Base-by-base conservation (phyloP, 2,329 filamentous ascomycete genomes). In the Harringtonia lauricola region DNA sequence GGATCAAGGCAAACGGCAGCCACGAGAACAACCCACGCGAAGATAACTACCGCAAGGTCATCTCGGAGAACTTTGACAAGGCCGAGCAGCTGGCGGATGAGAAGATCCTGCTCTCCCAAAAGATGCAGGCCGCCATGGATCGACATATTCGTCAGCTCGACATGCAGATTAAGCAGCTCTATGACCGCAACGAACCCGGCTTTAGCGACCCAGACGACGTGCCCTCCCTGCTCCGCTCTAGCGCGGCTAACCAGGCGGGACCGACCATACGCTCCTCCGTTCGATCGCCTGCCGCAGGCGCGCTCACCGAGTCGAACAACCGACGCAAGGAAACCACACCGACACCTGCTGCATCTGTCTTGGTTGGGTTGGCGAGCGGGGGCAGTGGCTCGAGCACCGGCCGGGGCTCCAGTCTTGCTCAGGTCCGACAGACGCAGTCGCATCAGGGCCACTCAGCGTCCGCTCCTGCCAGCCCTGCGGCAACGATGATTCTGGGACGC, bases 21-120 rank as follows among this genome's bases (percentile, higher is more conserved):
- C 77, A 86, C 54, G 71, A 79, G 41, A 68, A 72, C 28, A 86
- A 90, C 54, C 83, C 85, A 0, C 85, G 86, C 55, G 86, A 94
- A 63, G 79, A 83, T 13, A 61, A 70, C 14, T 73, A 85, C 55
- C 73, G 76, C 42, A 74, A 77, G 39, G 72, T 74, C 42, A 82
- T 90, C 52, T 64, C 70, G 43, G 78, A 85, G 48, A 80, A 79
- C 55, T 90, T 74, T 55, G 72, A 74, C 48, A 75, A 73, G 51
- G 82, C 82, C 42, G 79, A 88, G 49, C 69, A 78, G 47, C 65
- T 92, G 29, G 79, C 86, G 45, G 74, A 79, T 43, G 85, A 92
- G 57, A 92, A 92, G 66, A 70, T 86, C 42, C 71, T 71, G 3
- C 64, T 92, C 26, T 72, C 79, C 4, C 71, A 81, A 49, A 87